phyloP scores from a whole-genome alignment of 2,329 filamentous ascomycete genomes.

The Diaporthe sp. region DNA sequence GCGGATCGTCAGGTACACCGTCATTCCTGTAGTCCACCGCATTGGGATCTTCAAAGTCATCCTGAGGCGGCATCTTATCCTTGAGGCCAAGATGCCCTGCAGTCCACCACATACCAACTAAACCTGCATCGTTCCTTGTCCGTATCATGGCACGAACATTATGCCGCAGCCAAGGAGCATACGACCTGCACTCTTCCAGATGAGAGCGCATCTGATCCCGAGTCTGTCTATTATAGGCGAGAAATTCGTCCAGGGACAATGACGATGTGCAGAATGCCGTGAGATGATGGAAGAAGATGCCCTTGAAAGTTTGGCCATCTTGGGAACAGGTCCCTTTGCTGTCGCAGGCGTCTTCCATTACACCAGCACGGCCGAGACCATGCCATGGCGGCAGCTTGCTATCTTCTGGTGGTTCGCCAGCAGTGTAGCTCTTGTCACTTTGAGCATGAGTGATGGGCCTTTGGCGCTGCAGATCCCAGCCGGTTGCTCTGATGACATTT shows the following conservation, averaged over 20 bases:
- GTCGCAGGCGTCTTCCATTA: slow-evolving; percentile 90
- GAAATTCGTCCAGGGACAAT: slow-evolving; percentile 49
- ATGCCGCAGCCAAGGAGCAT: slow-evolving; percentile 37
- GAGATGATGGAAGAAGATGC: slow-evolving; percentile 93
- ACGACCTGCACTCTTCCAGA: slow-evolving; percentile 20
- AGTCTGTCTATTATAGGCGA: slow-evolving; percentile 39
- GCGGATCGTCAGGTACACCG: slow-evolving; percentile 37
- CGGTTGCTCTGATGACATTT: slow-evolving; percentile 82
- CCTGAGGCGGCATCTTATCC: slow-evolving; percentile 30
- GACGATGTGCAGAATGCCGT: slow-evolving; percentile 81
- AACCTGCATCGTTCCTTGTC: slow-evolving; percentile 31
- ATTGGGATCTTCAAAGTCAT: slow-evolving; percentile 35
- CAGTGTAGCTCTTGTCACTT: slow-evolving; percentile 35
- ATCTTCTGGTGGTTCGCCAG: slow-evolving; percentile 46
- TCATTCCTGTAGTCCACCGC: slow-evolving; percentile 40
- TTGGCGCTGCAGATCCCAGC: slow-evolving; percentile 70
- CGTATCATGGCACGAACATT: slow-evolving; percentile 37
- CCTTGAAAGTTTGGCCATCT: slow-evolving; percentile 91
- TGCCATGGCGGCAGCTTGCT: slow-evolving; percentile 69
- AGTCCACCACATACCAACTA: slow-evolving; percentile 43
- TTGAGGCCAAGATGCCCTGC: slow-evolving; percentile 31
- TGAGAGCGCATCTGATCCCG: slow-evolving; percentile 38
- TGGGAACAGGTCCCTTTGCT: slow-evolving; percentile 80
- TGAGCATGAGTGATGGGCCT: slow-evolving; percentile 54
- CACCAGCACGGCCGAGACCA: slow-evolving; percentile 82